Conservation (phyloP, 2,329 filamentous ascomycete species). For the Colletotrichum spinosum region DNA sequence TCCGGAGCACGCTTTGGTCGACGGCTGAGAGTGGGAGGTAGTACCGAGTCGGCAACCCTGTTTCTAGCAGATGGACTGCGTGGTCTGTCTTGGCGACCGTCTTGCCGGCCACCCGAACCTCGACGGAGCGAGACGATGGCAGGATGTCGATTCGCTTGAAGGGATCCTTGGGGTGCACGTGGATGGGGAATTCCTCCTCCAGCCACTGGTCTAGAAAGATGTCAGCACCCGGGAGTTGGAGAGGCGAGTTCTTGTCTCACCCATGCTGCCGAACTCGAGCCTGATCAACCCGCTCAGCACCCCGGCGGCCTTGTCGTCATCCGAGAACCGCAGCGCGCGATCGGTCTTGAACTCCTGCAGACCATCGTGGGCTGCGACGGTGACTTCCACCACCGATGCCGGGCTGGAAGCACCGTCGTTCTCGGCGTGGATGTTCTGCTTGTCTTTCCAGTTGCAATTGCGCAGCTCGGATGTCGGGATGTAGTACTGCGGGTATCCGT, state of each 20-base stretch:
- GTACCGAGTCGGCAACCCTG: conserved; percentile 67
- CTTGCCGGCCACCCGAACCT: conserved; percentile 59
- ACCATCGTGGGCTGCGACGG: conserved; percentile 42
- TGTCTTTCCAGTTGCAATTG: conserved; percentile 44
- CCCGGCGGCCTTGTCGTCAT: conserved; percentile 49
- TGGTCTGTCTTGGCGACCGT: conserved; percentile 59
- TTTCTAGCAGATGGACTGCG: conserved; percentile 70
- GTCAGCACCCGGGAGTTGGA: neutral
- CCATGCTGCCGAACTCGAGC: conserved; percentile 50
- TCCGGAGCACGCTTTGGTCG: conserved; percentile 55
- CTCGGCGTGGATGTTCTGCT: conserved; percentile 42
- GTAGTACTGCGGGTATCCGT: conserved; percentile 60
- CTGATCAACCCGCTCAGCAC: conserved; percentile 47
- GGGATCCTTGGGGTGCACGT: conserved; percentile 74
- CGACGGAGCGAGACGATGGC: conserved; percentile 63
- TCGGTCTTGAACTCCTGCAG: conserved; percentile 44
- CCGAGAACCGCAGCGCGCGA: conserved; percentile 52
- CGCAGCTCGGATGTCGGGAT: conserved; percentile 47
- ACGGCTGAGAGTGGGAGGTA: conserved; percentile 68
- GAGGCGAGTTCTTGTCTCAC: conserved; percentile 37
- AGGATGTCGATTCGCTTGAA: conserved; percentile 74
- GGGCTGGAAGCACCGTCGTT: conserved; percentile 40
- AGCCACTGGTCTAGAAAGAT: conserved; percentile 50
- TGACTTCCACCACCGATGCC: conserved; percentile 46
- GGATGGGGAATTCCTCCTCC: conserved; percentile 70